phyloP scores from a whole-genome alignment of 768 basidiomycete genomes.

The Termitomyces bulborhizus region DNA sequence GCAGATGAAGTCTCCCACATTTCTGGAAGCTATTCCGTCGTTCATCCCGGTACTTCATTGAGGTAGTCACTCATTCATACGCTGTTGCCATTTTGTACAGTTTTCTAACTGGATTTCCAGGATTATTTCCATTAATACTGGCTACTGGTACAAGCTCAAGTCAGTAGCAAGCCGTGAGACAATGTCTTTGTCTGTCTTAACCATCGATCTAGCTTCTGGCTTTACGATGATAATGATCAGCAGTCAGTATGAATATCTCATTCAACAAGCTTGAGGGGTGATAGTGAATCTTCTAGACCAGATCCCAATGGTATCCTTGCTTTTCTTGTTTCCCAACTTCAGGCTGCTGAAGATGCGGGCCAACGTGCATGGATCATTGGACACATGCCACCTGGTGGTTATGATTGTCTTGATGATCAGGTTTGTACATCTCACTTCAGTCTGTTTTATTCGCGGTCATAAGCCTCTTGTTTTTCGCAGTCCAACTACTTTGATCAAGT shows the following conservation, averaged over 20 bases:
- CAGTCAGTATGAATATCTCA: constrained; percentile 26
- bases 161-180: constrained; percentile 11
- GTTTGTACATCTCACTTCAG: constrained; percentile 18
- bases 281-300: constrained; percentile 16
- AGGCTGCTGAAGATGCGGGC: constrained; percentile 53
- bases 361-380: constrained; percentile 59
- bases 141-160: constrained; percentile 60
- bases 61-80: constrained; percentile 24
- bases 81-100: not conserved
- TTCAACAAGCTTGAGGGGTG: not conserved
- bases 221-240: constrained; percentile 46
- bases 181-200: not conserved
- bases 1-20: constrained; percentile 36
- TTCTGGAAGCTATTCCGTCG: constrained; percentile 50
- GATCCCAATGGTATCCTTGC: constrained; percentile 58
- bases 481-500: constrained; percentile 62
- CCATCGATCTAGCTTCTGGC: constrained; percentile 39
- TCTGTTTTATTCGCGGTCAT: not conserved
- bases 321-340: constrained; percentile 48
- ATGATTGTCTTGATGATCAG: constrained; percentile 46
- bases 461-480: constrained; percentile 18
- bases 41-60: constrained; percentile 42
- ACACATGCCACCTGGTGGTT: constrained; percentile 49
- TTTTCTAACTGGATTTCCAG: constrained; percentile 17
- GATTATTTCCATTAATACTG: constrained; percentile 54